A percentile compares a stretch with the other conserved stretches of the same genome.
phyloP scores from a whole-genome alignment of 768 basidiomycete genomes.

The Macrolepiota albuminosa region DNA sequence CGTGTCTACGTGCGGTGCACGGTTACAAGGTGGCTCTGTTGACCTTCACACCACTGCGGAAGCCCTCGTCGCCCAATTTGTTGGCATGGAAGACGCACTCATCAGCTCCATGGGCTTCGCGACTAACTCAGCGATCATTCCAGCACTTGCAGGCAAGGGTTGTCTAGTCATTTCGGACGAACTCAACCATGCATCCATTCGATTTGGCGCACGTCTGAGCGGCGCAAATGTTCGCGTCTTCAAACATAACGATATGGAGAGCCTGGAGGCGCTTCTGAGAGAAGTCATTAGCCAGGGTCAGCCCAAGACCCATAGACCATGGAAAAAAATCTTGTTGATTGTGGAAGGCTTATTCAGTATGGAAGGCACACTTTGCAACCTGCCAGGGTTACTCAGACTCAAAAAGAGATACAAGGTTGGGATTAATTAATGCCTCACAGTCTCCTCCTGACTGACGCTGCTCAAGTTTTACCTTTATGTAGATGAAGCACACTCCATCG shows the following conservation, averaged over 20 bases:
- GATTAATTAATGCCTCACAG: background rate
- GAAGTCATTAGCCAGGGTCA: conserved; percentile 97
- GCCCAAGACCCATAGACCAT: conserved; percentile 95
- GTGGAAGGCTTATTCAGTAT: conserved; percentile 97
- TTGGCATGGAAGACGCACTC: conserved; percentile 86
- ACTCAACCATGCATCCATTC: conserved; percentile 92
- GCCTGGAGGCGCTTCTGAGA: conserved; percentile 72
- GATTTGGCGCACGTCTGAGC: conserved; percentile 85
- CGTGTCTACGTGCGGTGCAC: conserved; percentile 66
- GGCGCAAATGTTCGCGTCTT: conserved; percentile 89
- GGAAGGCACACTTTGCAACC: conserved; percentile 92
- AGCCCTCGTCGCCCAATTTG: conserved; percentile 82
- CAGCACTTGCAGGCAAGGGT: conserved; percentile 86
- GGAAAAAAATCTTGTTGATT: conserved; percentile 96
- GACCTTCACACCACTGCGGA: conserved; percentile 83
- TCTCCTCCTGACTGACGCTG: background rate
- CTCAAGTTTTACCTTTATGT: conserved; percentile 89
- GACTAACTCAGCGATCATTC: conserved; percentile 90
- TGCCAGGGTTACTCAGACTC: conserved; percentile 78
- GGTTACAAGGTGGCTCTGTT: conserved; percentile 80
- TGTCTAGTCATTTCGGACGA: conserved; percentile 96
- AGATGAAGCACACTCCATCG: conserved; percentile 97
- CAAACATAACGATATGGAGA: conserved; percentile 94
- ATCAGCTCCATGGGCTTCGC: conserved; percentile 97
- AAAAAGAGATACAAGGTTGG: conserved; percentile 94